Evolutionary conservation across 2,329 filamentous ascomycete species (phyloP), one percentile per base, ranked within the genome.

Genomic region (Hymenoscyphus repandus): DNA sequence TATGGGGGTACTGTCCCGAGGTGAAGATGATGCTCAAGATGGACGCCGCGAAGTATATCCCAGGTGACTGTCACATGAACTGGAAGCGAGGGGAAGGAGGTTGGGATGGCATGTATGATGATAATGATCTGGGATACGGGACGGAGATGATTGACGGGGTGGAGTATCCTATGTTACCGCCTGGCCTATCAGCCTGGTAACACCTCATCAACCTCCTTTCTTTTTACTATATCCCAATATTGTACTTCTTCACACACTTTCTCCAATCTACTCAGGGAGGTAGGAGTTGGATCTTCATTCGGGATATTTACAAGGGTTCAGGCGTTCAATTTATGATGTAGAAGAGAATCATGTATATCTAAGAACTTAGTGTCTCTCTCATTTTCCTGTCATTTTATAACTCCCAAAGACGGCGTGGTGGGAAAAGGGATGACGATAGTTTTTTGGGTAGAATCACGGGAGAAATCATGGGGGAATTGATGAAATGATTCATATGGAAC

Each of bases 1-100:
- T 80, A 38, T 80, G 74, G 73, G 68, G 73, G 27, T 80, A 80
- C 62, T 80, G 78, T 53, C 78, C 78, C 1, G 78, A 82, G 62
- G 70, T 81, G 30, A 80, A 80, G 68, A 76, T 80, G 70, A 78
- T 72, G 41, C 62, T 81, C 27, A 66, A 68, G 45, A 80, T 81
- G 77, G 76, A 80, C 55, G 72, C 71, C 6, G 75, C 73, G 39
- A 67, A 71, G 53, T 77, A 70, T 53, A 71, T 79, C 5, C 75
- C 74, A 1, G 76, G 76, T 6, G 58, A 69, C 6, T 79, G 75
- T 55, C 64, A 70, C 33, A 59, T 64, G 4, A 64, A 65, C 34
- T 78, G 75, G 75, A 77, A 76, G 67, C 64, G 73, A 40, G 40
- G 34, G 43, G 58, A 59, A 45, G 51, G 54, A 6, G 60, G 58